Evolutionary conservation across 768 basidiomycete genomes (phyloP), one percentile per base, ranked within the genome.

Genomic region (Collybiopsis luxurians): DNA sequence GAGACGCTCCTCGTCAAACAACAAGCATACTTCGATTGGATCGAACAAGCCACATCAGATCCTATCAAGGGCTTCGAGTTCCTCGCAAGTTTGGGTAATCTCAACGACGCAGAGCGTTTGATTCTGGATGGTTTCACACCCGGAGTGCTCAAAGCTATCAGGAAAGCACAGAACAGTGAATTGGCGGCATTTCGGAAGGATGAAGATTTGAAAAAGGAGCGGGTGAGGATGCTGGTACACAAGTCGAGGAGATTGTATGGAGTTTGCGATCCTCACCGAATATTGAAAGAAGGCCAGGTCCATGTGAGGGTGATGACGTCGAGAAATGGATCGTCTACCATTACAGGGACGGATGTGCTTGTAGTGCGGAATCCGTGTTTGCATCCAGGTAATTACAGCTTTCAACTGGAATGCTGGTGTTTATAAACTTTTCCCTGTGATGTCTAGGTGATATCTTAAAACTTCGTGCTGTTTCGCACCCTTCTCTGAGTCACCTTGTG

Each of bases 371-470:
- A 89, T 64, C 86, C 86, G 0, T 89, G 86, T 60, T 74, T 87
- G 44, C 84, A 87, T 67, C 85, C 86, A 21, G 86, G 84, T 82
- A n/a, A n/a, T n/a, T n/a, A n/a, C n/a, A n/a, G n/a, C n/a, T n/a
- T n/a, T n/a, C n/a, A n/a, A n/a, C n/a, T n/a, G n/a, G n/a, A n/a
- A n/a, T n/a, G n/a, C n/a, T n/a, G n/a, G n/a, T n/a, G n/a, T n/a
- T n/a, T n/a, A n/a, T n/a, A n/a, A n/a, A n/a, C n/a, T n/a, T n/a
- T n/a, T n/a, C n/a, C n/a, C n/a, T n/a, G n/a, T n/a, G n/a, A n/a
- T n/a, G n/a, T n/a, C n/a, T 50, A 83, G 84, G 86, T 19, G 86
- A 87, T 64, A 83, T 82, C 57, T 64, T 87, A 51, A 89, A 87
- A 62, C 72, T 87, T 0, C 72, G 85, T 10, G 86, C 86, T 0